Conservation (phyloP, 768 basidiomycete species). For the Tephrocybe sp. region DNA sequence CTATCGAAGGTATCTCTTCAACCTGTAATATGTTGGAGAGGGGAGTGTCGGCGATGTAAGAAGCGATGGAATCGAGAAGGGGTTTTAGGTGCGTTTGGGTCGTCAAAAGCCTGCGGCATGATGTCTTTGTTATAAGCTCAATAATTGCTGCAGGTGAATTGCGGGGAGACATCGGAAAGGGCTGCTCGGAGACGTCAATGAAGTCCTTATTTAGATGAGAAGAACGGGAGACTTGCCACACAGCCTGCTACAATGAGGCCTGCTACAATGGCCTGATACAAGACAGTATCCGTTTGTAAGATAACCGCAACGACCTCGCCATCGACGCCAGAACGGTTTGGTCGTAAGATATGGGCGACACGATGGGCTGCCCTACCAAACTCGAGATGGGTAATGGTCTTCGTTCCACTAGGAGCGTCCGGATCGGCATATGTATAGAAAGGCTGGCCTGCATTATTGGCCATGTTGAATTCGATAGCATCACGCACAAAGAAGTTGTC, state of each 20-base stretch:
- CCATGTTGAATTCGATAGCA: slow-evolving; percentile 15
- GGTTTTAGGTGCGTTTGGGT: slow-evolving; percentile 27
- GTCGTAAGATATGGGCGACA: slow-evolving; percentile 38
- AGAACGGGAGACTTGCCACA: slow-evolving; percentile 23
- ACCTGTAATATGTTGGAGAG: slow-evolving; percentile 24
- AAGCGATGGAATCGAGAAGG: slow-evolving; percentile 28
- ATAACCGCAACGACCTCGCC: slow-evolving; percentile 37
- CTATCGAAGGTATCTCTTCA: slow-evolving; percentile 27
- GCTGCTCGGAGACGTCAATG: slow-evolving; percentile 21
- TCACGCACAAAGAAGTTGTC: slow-evolving; percentile 8
- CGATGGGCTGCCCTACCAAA: slow-evolving; percentile 46
- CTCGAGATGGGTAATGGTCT: slow-evolving; percentile 37
- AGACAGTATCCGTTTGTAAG: slow-evolving; percentile 31
- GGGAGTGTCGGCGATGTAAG: slow-evolving; percentile 18
- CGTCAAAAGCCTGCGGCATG: slow-evolving; percentile 37
- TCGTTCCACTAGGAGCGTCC: slow-evolving; percentile 8
- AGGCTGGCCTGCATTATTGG: slow-evolving; percentile 11
- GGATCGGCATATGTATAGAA: slow-evolving; percentile 7
- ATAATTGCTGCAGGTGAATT: slow-evolving; percentile 35
- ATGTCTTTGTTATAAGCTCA: slow-evolving; percentile 35
- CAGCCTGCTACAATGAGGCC: slow-evolving; percentile 38
- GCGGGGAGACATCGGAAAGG: slow-evolving; percentile 40
- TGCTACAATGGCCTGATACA: slow-evolving; percentile 41
- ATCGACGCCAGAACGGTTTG: slow-evolving; percentile 28
- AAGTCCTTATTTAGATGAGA: not conserved